phyloP scores from a whole-genome alignment of 495 filamentous ascomycete genomes.

The Daldinia decipiens region DNA sequence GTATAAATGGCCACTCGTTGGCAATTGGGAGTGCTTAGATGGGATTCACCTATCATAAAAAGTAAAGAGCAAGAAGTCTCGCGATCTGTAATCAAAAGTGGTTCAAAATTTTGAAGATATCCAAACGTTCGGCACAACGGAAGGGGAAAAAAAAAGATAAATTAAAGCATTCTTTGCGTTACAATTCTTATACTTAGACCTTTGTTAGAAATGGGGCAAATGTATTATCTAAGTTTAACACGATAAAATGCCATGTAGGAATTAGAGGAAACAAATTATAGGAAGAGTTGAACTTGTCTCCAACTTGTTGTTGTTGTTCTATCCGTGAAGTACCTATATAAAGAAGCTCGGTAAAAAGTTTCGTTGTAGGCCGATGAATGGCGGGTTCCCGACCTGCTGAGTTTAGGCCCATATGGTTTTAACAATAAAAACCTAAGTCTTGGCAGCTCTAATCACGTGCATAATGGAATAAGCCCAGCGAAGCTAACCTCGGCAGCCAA shows the following conservation, averaged over 20 bases:
- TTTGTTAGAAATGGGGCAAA: not conserved
- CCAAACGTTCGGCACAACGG: conserved; percentile 14
- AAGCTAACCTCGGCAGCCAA: conserved; percentile 40
- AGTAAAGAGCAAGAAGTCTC: conserved; percentile 3
- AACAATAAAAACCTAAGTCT: conserved; percentile 9
- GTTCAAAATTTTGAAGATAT: conserved; percentile 24
- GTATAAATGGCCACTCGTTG: conserved; percentile 35
- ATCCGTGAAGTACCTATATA: not conserved
- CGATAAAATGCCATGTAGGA: not conserved
- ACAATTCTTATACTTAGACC: not conserved
- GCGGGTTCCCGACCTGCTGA: not conserved
- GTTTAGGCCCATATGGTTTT: conserved; percentile 10
- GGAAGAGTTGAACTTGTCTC: not conserved
- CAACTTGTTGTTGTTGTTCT: no score
- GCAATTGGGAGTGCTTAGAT: not conserved
- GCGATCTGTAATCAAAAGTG: conserved; percentile 22
- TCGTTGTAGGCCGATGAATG: not conserved
- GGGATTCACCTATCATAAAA: not conserved
- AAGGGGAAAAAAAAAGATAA: conserved; percentile 12
- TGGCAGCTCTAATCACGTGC: conserved; percentile 29
- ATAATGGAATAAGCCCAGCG: conserved; percentile 3
- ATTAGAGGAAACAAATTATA: not conserved
- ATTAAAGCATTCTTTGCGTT: not conserved
- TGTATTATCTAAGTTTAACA: not conserved
- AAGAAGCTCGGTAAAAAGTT: not conserved